Evolutionary conservation across 805 yeast genomes (phyloP), one percentile per base, ranked within the genome.

Genomic region (Candida silvicultrix): DNA sequence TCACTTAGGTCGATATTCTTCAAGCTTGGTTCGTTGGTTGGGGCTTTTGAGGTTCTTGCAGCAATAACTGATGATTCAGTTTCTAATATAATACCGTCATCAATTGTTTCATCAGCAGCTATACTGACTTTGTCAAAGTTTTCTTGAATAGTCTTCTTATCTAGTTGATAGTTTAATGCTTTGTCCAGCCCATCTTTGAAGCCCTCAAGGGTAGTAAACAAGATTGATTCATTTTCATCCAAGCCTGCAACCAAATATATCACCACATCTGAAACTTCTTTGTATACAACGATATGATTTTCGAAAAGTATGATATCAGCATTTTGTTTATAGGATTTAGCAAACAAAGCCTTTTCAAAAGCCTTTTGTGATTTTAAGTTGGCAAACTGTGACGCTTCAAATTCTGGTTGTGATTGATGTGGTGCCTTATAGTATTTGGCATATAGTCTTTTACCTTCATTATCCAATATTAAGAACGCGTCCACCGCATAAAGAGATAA

Each of bases 51-150:
- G 22, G 90, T 96, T 67, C 99, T 79, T 15, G 95, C 79, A 2
- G 92, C 90, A 55, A 94, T 86, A 38, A 87, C 81, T 32, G 84
- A 79, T 5, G 95, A 81, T 59, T 94, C 97, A 23, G 89, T 84
- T 65, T 94, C 97, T 55, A 94, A 74, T 46, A 94, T 81, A 52
- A 94, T 80, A 37, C 98, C 99, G 62, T 90, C 95, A 62, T 94
- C 99, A 42, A 94, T 73, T 10, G 95, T 77, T 67, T 94, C 98
- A 65, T 94, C 99, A 39, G 90, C 77, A 4, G 95, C 87, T 63
- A 94, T 75, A 39, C 88, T 73, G 35, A 89, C 84, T 73, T 87
- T 74, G 66, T 94, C 99, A 62, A 84, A 94, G 62, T 83, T 79
- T 53, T 87, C 96, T 57, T 82, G 77, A 40, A 92, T 69, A 3